A percentile compares a stretch with the other conserved stretches of the same genome.
phyloP scores from a whole-genome alignment of 1,284 basidiomycete species.

The Apiotrichum siamense region DNA sequence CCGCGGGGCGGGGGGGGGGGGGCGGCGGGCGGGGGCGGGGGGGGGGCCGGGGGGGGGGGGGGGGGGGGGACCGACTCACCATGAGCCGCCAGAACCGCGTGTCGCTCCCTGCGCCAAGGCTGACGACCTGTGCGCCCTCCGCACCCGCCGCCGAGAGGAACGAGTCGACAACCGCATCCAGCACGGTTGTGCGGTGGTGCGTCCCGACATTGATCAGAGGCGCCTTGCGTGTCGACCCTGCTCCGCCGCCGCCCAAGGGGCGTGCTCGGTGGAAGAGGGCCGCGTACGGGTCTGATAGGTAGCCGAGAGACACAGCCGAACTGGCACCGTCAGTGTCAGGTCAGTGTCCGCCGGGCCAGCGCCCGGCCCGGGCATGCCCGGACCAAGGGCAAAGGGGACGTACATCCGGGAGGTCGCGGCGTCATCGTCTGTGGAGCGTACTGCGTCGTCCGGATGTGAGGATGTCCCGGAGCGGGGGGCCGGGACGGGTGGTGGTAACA shows the following conservation, averaged over 20 bases:
- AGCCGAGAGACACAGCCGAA: constrained; percentile 66
- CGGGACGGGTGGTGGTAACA: constrained; percentile 15
- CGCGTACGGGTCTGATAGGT: constrained; percentile 68
- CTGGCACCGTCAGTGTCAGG: constrained; percentile 17
- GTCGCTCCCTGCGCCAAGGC: constrained; percentile 86
- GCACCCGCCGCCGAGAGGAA: constrained; percentile 55
- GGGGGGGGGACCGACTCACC: no score
- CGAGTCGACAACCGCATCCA: constrained; percentile 69
- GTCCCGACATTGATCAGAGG: constrained; percentile 96
- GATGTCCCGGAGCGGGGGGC: neutral
- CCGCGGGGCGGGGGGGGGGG: no score
- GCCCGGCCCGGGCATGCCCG: no score
- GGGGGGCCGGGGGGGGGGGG: no score
- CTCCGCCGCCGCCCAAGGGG: neutral
- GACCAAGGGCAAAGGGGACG: constrained; percentile 13
- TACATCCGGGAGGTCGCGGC: constrained; percentile 68
- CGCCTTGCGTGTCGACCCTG: constrained; percentile 44
- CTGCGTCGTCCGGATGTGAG: constrained; percentile 53
- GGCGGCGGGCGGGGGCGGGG: no score
- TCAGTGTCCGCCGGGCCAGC: no score
- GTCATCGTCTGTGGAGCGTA: constrained; percentile 66
- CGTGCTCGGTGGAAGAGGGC: constrained; percentile 52
- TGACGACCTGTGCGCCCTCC: constrained; percentile 65
- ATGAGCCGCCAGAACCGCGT: constrained; percentile 84
- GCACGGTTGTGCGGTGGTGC: constrained; percentile 70